phyloP scores from a whole-genome alignment of 495 filamentous ascomycete genomes.

The Penicillium pancosmium region DNA sequence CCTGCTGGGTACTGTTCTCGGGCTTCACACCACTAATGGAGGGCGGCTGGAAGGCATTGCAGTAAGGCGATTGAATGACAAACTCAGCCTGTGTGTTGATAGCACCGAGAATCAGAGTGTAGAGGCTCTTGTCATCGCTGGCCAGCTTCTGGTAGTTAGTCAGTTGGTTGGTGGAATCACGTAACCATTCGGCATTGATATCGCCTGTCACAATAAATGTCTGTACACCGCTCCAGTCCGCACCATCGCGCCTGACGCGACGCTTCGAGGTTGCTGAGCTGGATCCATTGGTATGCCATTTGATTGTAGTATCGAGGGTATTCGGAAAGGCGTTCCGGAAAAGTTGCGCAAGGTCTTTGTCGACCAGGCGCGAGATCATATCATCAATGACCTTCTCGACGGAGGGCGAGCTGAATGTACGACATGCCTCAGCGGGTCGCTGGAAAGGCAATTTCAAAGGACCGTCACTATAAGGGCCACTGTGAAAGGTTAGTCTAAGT shows the following conservation, averaged over 20 bases:
- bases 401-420: constrained; percentile 81
- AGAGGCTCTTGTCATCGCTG: constrained; percentile 72
- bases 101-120: constrained; percentile 83
- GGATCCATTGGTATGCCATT: constrained; percentile 65
- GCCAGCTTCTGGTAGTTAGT: constrained; percentile 85
- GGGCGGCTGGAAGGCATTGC: constrained; percentile 97
- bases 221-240: constrained; percentile 79
- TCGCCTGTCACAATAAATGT: constrained; percentile 98
- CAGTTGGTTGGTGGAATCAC: constrained; percentile 96
- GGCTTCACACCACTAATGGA: constrained; percentile 72
- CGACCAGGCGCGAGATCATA: constrained; percentile 74
- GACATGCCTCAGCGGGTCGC: constrained; percentile 75
- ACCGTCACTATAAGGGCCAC: constrained; percentile 77
- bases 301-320: constrained; percentile 89
- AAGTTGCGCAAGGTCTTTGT: constrained; percentile 86
- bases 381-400: constrained; percentile 89
- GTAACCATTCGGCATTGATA: constrained; percentile 97
- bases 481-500: constrained; percentile 27
- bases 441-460: constrained; percentile 86
- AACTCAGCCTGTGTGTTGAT: constrained; percentile 97
- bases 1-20: constrained; percentile 73
- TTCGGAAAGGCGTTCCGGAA: constrained; percentile 99
- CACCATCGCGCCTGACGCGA: constrained; percentile 50
- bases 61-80: constrained; percentile 93
- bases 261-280: constrained; percentile 31